Evolutionary conservation across 192 early-diverging fungal species (phyloP).

Genomic region (Backusella westeae): DNA sequence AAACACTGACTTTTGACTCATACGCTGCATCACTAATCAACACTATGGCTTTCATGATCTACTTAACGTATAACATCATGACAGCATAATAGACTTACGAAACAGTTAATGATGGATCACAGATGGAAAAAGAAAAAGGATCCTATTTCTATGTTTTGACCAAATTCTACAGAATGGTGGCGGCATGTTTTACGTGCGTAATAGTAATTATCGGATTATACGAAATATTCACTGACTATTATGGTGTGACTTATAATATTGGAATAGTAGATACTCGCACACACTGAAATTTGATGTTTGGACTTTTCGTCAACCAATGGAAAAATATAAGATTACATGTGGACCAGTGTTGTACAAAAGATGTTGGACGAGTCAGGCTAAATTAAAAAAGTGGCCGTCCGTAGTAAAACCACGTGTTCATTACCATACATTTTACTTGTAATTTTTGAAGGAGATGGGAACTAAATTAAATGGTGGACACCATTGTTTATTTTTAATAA

Average conservation of each 20-base stretch:
- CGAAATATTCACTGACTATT: not conserved
- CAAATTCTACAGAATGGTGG: not conserved
- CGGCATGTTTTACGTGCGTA: too few relatives aligned
- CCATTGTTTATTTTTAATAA: not conserved
- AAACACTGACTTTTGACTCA: not conserved
- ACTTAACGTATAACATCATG: not conserved
- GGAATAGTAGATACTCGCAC: too few relatives aligned
- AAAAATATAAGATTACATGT: not conserved
- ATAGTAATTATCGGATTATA: not conserved
- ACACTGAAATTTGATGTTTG: not conserved
- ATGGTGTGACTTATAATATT: not conserved
- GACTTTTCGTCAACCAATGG: not conserved
- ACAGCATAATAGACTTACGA: not conserved
- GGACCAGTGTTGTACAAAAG: not conserved
- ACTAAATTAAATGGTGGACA: not conserved
- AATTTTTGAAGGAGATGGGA: not conserved
- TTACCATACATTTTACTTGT: not conserved
- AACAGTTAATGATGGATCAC: not conserved
- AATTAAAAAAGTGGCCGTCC: not conserved
- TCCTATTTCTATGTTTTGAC: not conserved
- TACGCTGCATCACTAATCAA: not conserved
- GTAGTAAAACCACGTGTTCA: not conserved
- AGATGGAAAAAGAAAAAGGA: not conserved
- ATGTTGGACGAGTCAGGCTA: not conserved
- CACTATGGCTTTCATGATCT: not conserved